Base-by-base conservation (phyloP, 139 green algal species). In the Ettlia oleoabundans region DNA sequence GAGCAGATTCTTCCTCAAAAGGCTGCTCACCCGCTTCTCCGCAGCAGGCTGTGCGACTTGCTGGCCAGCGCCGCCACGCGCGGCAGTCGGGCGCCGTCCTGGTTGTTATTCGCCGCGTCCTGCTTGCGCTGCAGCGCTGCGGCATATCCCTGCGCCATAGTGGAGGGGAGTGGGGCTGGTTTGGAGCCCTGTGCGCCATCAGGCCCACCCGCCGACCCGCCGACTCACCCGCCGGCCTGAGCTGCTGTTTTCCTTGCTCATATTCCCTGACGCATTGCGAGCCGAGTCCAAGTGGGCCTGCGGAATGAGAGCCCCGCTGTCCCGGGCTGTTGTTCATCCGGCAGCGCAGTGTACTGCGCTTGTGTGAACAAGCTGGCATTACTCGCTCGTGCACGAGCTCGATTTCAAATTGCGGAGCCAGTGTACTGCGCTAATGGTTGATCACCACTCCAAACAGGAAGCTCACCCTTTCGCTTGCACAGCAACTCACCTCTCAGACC, bases 101-200 rank as follows among this genome's bases (percentile, higher is more conserved):
- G 5, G 7, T 10, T 19, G 1, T 42, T 32, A 18, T n/a, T 32
- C 42, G 43, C 70, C 43, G n/a, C 42, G n/a, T n/a, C n/a, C 70
- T 64, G 70, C 70, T 77, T 77, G 42, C 70, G 70, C 42, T 77
- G 70, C 70, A 77, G 70, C 70, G 51, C 42, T 26, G 47, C 42
- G 8, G 70, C 70, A 62, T 77, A 77, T 42, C 70, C 52, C 70
- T 77, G 70, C 43, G 37, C 32, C 3, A 18, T 71, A 4, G 1
- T 15, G 67, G 68, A 30, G 26, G 21, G 3, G 42, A n/a, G 70
- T 42, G n/a, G n/a, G n/a, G n/a, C n/a, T n/a, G n/a, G n/a, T n/a
- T n/a, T n/a, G n/a, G n/a, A n/a, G n/a, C n/a, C n/a, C n/a, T n/a
- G n/a, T n/a, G n/a, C n/a, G n/a, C n/a, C n/a, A n/a, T n/a, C n/a